A percentile compares a stretch with the other conserved stretches of the same genome.
Conservation (phyloP, 305 asterid species). For the Salvia sclarea region DNA sequence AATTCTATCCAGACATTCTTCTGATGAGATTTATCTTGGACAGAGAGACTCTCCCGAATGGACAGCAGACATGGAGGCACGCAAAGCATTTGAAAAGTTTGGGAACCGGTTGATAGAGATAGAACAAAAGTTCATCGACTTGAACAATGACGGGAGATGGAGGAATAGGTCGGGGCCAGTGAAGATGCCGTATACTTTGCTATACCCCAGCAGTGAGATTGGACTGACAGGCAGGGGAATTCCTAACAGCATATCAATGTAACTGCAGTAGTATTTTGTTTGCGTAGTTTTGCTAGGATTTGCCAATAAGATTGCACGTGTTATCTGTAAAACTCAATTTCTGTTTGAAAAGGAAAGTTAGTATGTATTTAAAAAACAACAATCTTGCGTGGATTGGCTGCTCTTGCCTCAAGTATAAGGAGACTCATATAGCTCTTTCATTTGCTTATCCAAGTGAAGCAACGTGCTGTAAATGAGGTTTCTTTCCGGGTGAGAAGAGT, state of each 20-base stretch:
- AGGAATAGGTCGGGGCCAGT: slow-evolving; percentile 76
- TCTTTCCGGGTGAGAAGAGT: slow-evolving; percentile 65
- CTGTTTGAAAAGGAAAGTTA: slow-evolving; percentile 21
- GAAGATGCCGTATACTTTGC: slow-evolving; percentile 74
- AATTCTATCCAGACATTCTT: slow-evolving; percentile 72
- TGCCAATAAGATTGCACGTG: slow-evolving; percentile 13
- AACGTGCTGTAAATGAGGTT: slow-evolving; percentile 46
- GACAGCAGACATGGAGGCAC: slow-evolving; percentile 60
- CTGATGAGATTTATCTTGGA: slow-evolving; percentile 75
- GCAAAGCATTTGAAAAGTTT: slow-evolving; percentile 53
- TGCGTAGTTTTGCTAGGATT: slow-evolving; percentile 6
- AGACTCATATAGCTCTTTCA: slow-evolving; percentile 45
- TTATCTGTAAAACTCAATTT: slow-evolving; percentile 11
- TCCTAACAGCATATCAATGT: slow-evolving; percentile 75
- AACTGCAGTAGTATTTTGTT: not conserved
- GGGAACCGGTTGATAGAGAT: slow-evolving; percentile 54
- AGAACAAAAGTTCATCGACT: slow-evolving; percentile 50
- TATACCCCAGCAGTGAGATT: slow-evolving; percentile 57
- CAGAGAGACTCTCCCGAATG: slow-evolving; percentile 71
- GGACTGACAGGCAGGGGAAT: slow-evolving; percentile 87
- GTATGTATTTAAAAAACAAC: slow-evolving; percentile 17
- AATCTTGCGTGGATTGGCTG: slow-evolving; percentile 12
- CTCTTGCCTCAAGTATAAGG: slow-evolving; percentile 29
- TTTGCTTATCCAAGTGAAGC: slow-evolving; percentile 61
- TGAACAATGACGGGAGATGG: slow-evolving; percentile 57